Conservation (phyloP, 768 basidiomycete species). For the Boletus rubropictus region DNA sequence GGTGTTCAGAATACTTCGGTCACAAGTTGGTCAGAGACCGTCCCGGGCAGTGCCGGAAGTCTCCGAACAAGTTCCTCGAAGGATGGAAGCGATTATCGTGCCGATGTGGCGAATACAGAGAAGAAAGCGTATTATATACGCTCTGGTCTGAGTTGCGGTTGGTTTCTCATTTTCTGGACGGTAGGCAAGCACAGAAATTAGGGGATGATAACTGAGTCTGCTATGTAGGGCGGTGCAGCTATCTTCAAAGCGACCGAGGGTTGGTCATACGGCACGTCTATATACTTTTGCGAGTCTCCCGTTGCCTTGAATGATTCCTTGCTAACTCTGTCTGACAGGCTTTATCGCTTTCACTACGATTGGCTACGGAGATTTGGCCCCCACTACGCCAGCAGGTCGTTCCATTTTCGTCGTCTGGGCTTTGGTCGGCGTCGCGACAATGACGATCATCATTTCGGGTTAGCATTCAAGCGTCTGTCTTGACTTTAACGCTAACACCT, state of each 20-base stretch:
- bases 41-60: slow-evolving; percentile 7
- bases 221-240: slow-evolving; percentile 51
- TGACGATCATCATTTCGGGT: slow-evolving; percentile 75
- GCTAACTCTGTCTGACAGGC: slow-evolving; percentile 35
- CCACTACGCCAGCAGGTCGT: slow-evolving; percentile 61
- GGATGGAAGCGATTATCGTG: slow-evolving; percentile 15
- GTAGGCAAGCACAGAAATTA: slow-evolving; percentile 32
- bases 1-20: background rate
- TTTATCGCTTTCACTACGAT: slow-evolving; percentile 71
- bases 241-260: slow-evolving; percentile 66
- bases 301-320: background rate
- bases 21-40: background rate
- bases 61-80: slow-evolving; percentile 4
- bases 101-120: slow-evolving; percentile 35
- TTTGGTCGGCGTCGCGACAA: slow-evolving; percentile 64
- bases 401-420: slow-evolving; percentile 79
- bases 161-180: slow-evolving; percentile 78
- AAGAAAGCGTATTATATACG: slow-evolving; percentile 53
- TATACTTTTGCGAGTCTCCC: slow-evolving; percentile 63
- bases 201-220: background rate
- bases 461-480: slow-evolving; percentile 9
- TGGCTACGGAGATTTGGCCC: slow-evolving; percentile 64
- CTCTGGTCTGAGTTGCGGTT: slow-evolving; percentile 46
- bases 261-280: slow-evolving; percentile 57
- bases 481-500: background rate